Conservation (phyloP, 2,329 filamentous ascomycete species). For the Canariomyces notabilis region DNA sequence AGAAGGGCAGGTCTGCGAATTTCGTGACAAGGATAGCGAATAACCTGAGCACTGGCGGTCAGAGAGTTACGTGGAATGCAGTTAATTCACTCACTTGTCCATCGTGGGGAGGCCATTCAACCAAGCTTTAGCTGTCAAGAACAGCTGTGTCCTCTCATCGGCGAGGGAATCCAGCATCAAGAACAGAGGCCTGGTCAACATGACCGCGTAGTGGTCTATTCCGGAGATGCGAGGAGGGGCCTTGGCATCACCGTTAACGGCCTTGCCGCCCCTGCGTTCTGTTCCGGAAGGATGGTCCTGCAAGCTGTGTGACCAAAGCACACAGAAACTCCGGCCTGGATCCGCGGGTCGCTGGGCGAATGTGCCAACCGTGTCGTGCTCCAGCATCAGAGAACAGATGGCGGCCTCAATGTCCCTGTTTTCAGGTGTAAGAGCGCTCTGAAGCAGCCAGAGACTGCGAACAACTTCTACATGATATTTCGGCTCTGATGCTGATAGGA, state of each 20-base stretch:
- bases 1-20: constrained; percentile 50
- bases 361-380: constrained; percentile 42
- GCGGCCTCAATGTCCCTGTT: constrained; percentile 77
- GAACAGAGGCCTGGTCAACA: constrained; percentile 77
- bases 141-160: constrained; percentile 67
- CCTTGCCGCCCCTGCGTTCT: constrained; percentile 48
- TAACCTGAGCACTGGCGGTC: constrained; percentile 40
- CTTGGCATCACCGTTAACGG: constrained; percentile 34
- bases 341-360: constrained; percentile 51
- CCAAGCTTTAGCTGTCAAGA: constrained; percentile 76
- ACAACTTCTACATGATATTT: constrained; percentile 95
- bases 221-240: constrained; percentile 44
- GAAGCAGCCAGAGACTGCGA: constrained; percentile 78
- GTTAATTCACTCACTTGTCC: constrained; percentile 48
- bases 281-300: constrained; percentile 48
- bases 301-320: constrained; percentile 77
- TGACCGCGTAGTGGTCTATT: constrained; percentile 60
- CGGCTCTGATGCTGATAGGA: constrained; percentile 73
- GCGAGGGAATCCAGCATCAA: constrained; percentile 73
- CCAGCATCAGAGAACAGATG: constrained; percentile 64
- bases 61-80: background rate
- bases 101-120: constrained; percentile 62
- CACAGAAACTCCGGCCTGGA: constrained; percentile 62
- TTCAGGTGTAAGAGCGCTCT: constrained; percentile 61
- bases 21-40: constrained; percentile 58